Percentiles rank a stretch among this genome's conserved stretches.
Conservation (phyloP, 2,329 filamentous ascomycete genomes). For the Colletotrichum aenigma region DNA sequence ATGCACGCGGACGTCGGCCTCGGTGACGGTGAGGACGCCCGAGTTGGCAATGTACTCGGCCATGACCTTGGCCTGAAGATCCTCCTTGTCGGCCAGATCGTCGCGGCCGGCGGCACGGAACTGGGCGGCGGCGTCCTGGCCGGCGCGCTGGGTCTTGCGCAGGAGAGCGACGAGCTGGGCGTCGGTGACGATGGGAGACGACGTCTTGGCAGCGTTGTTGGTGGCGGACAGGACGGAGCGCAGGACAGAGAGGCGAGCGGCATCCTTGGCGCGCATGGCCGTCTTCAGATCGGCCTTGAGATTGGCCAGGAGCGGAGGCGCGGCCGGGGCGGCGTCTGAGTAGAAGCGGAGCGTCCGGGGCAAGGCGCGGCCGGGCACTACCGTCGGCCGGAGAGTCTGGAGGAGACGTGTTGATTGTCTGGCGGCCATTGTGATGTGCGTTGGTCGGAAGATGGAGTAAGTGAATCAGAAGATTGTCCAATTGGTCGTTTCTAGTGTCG, state of each 20-base stretch:
- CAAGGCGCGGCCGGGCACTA: constrained; percentile 5
- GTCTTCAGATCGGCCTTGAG: constrained; percentile 67
- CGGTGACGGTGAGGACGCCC: constrained; percentile 61
- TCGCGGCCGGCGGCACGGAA: constrained; percentile 67
- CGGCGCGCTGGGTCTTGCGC: constrained; percentile 63
- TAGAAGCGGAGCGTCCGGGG: constrained; percentile 21
- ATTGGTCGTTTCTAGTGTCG: not conserved
- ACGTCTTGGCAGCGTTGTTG: constrained; percentile 77
- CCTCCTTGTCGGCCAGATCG: constrained; percentile 75
- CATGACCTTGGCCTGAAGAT: constrained; percentile 66
- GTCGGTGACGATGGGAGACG: constrained; percentile 72
- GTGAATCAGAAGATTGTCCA: not conserved
- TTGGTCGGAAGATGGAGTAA: not conserved
- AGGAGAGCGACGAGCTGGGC: constrained; percentile 71
- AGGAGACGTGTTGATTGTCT: constrained; percentile 26
- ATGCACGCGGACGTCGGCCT: constrained; percentile 61
- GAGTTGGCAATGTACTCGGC: constrained; percentile 67
- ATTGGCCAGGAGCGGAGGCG: constrained; percentile 55
- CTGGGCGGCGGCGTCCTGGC: constrained; percentile 64
- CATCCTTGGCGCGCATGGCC: constrained; percentile 70
- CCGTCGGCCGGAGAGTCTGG: constrained; percentile 24
- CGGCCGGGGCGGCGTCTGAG: constrained; percentile 32
- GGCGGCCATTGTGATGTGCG: constrained; percentile 25
- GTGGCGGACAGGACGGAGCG: constrained; percentile 72
- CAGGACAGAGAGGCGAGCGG: constrained; percentile 69